Evolutionary conservation across 768 basidiomycete genomes (phyloP), one percentile per base, ranked within the genome.

Genomic region (Rhodotorula toruloides): DNA sequence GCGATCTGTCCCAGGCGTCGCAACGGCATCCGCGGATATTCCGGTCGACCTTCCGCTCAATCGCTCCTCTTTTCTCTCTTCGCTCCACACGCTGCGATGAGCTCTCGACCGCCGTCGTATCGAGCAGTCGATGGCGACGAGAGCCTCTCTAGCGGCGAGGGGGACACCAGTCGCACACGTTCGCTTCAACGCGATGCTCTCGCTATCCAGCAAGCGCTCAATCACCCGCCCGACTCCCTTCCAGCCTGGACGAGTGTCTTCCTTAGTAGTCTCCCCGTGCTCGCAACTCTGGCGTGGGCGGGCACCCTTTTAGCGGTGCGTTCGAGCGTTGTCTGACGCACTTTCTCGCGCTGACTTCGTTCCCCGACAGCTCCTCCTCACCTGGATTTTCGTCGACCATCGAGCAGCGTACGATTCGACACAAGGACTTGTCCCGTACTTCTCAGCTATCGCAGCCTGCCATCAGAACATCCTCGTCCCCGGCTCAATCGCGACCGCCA

Each of bases 301-400:
- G 52, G 2, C 8, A 60, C 64, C 14, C 47, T 65, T 7, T 8
- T 56, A 13, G 6, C 27, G 4, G 64, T 65, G n/a, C 36, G 64
- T 36, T 1, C 19, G 3, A 4, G 43, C 8, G 21, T 36, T 47
- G 25, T 31, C 40, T 42, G 39, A 25, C 34, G 9, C 3, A 12
- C 21, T 32, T 39, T 48, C 36, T 31, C 27, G 27, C 46, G 40
- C 54, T 56, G 29, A 56, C 54, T 14, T 14, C 4, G 27, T 29
- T 13, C 29, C 4, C 25, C 6, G 17, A 29, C 48, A 61, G 55
- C 55, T 67, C 32, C 50, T 62, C 40, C n/a, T n/a, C 31, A 19
- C 31, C 1, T 67, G 60, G 50, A n/a, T 54, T 31, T 52, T 48
- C 29, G 21, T 10, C 3, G 56, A 58, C 43, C 3, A 37, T 31